Evolutionary conservation across 2,329 filamentous ascomycete genomes (phyloP), one percentile per base, ranked within the genome.

Genomic region (Fusarium sacchari): DNA sequence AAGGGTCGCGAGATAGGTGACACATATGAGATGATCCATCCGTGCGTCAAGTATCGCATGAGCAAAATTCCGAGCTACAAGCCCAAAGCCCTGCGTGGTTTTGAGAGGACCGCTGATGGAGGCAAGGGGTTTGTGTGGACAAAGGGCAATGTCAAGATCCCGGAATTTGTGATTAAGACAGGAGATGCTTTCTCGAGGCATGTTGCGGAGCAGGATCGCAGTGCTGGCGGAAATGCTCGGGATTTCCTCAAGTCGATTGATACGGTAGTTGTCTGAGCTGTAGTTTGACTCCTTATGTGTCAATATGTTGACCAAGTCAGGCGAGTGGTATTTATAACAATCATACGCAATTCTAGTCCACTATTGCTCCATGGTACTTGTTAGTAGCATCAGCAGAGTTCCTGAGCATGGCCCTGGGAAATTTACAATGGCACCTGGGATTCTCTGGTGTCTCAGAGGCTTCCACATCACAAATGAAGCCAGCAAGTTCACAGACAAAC

Each of bases 11-110:
- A 68, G 18, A 56, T 62, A 17, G 74, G 74, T 4, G 44, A 57
- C 5, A 77, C 76, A 14, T 67, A 65, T 55, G 76, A 77, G 59
- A 60, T 72, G 63, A 67, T 77, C 10, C 76, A 77, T 52, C 75
- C 76, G 2, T 69, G 69, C 20, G 74, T 77, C 11, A 61, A 61
- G 60, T 77, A 77, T 53, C 75, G 76, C 26, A 68, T 77, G 67
- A 69, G 61, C 46, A 74, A 74, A 53, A 42, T 68, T 15, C 30
- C 64, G 7, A 63, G 47, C 28, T 77, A 77, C 53, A 75, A 60
- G 18, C 75, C 75, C 36, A 71, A 56, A 43, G 71, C 70, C 30
- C 65, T 77, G 3, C 60, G 67, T 22, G 73, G 72, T 11, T 75
- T 71, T 28, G 60, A 61, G 32, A 74, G 73, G 18, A 24, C 40